Conservation (phyloP, 495 filamentous ascomycete genomes). For the Penicillium flavigenum region DNA sequence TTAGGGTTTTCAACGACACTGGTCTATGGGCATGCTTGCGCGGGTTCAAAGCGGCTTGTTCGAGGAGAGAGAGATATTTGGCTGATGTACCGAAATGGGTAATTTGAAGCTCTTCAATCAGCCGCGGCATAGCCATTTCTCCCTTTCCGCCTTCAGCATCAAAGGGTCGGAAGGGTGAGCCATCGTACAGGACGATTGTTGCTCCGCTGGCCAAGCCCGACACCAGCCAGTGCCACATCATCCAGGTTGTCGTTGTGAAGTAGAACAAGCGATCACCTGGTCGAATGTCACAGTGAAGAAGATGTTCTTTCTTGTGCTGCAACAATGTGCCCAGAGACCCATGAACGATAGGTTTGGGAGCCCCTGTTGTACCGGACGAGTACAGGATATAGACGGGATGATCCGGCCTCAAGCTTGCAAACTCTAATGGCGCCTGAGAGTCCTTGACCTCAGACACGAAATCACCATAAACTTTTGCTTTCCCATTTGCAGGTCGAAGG, state of each 20-base stretch:
- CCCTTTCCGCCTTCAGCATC: constrained; percentile 52
- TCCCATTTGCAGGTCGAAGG: constrained; percentile 48
- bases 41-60: constrained; percentile 73
- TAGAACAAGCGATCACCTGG: constrained; percentile 70
- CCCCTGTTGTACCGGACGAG: constrained; percentile 83
- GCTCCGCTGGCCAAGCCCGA: constrained; percentile 76
- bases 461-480: constrained; percentile 48
- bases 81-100: constrained; percentile 92
- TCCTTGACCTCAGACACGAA: constrained; percentile 49
- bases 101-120: constrained; percentile 69
- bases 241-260: constrained; percentile 90
- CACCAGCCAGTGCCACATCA: constrained; percentile 98
- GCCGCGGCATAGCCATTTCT: constrained; percentile 66
- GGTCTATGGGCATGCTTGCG: constrained; percentile 46
- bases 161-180: constrained; percentile 75
- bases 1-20: constrained; percentile 55
- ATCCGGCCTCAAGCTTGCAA: constrained; percentile 72
- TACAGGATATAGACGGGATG: constrained; percentile 90
- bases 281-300: constrained; percentile 74
- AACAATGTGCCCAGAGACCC: constrained; percentile 82
- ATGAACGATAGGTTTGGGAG: constrained; percentile 91
- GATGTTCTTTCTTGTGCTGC: constrained; percentile 93
- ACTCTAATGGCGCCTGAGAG: constrained; percentile 53
- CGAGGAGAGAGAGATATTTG: constrained; percentile 87
- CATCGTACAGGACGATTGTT: constrained; percentile 83